Percentiles rank a stretch among this genome's conserved stretches.
Evolutionary conservation across 257 asterid species (phyloP).

Genomic region (Solanum sparsipilum): DNA sequence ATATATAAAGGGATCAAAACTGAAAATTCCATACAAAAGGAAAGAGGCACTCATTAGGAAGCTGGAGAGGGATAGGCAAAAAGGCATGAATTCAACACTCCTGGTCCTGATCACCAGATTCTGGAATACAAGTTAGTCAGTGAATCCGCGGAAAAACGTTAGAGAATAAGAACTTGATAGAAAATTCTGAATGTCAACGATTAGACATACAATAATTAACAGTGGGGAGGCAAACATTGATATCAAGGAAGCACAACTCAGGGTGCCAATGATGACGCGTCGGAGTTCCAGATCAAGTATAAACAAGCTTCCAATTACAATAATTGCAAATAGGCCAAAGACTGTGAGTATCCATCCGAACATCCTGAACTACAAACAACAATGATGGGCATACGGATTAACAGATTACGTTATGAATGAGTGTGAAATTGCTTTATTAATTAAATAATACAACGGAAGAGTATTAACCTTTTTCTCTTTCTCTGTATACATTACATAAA

Average conservation of each 20-base stretch:
- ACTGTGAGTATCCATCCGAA: conserved; percentile 28
- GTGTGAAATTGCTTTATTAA: neutral
- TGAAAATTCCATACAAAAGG: conserved; percentile 63
- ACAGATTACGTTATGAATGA: neutral
- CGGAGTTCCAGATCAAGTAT: conserved; percentile 51
- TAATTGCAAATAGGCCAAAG: conserved; percentile 28
- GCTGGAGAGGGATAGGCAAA: conserved; percentile 70
- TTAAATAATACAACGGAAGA: neutral
- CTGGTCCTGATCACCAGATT: conserved; percentile 72
- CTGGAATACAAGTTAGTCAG: conserved; percentile 18
- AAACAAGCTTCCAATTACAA: conserved; percentile 38
- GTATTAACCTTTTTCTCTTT: conserved; percentile 32
- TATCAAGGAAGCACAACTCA: conserved; percentile 57
- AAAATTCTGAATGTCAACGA: neutral
- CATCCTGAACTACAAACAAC: conserved; percentile 23
- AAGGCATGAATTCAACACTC: conserved; percentile 87
- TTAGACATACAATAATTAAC: conserved; percentile 56
- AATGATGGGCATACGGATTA: neutral
- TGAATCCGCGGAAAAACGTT: neutral
- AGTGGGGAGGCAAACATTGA: conserved; percentile 89
- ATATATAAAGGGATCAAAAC: conserved; percentile 48
- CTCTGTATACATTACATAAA: conserved; percentile 48
- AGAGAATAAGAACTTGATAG: neutral
- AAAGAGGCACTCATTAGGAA: conserved; percentile 75
- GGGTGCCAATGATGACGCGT: conserved; percentile 55